Conservation (phyloP, 345 rosid genomes). For the Stellera chamaejasme region DNA sequence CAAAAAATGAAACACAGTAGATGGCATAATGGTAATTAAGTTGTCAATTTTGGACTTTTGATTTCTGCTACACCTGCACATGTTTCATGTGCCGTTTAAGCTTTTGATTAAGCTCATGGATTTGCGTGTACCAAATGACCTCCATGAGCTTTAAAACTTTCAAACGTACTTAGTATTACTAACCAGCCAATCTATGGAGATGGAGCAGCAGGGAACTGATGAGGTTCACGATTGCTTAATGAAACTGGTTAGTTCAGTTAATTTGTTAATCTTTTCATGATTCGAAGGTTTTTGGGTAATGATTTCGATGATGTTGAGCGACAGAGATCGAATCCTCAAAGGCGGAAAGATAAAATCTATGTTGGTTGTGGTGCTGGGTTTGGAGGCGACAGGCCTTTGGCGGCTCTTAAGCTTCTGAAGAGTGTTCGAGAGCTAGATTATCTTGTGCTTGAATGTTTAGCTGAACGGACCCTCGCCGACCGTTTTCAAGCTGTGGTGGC, state of each 20-base stretch:
- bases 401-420: constrained; percentile 74
- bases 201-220: constrained; percentile 19
- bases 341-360: constrained; percentile 51
- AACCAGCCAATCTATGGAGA: neutral
- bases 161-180: no score
- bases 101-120: no score
- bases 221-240: constrained; percentile 28
- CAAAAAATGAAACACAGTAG: no score
- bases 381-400: constrained; percentile 74
- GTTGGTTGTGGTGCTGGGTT: constrained; percentile 98
- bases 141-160: no score
- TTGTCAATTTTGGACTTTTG: no score
- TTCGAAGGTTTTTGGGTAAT: neutral
- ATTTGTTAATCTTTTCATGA: neutral
- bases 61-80: no score
- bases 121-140: no score
- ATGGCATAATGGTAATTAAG: no score
- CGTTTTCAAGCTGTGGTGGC: constrained; percentile 50
- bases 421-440: constrained; percentile 57
- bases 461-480: constrained; percentile 86
- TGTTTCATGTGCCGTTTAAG: no score
- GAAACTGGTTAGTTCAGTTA: constrained; percentile 29
- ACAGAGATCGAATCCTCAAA: constrained; percentile 61
- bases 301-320: constrained; percentile 2
- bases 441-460: constrained; percentile 89